These are phyloP conservation scores for Coemansia biformis DNA, from an alignment of 192 early-diverging fungal species.

Conservation along the genomic window DNA sequence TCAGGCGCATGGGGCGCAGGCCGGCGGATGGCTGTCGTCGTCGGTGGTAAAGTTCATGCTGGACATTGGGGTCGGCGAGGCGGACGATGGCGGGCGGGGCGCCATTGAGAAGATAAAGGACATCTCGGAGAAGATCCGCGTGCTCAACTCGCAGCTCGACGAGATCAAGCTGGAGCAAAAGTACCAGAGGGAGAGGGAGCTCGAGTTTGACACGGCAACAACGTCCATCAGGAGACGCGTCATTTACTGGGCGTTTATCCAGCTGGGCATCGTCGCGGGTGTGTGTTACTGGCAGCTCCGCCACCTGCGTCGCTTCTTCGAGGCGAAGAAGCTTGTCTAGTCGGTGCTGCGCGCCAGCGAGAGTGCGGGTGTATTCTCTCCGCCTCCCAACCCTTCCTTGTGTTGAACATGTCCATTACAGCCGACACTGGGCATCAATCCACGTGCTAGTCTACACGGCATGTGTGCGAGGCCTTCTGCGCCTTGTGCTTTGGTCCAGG, in stretches of 20 bases:
- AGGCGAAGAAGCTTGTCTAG: constrained; percentile 85
- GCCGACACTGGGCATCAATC: no score
- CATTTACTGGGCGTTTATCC: constrained; percentile 82
- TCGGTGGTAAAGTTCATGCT: constrained; percentile 50
- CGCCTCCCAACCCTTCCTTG: no score
- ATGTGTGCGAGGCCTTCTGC: no score
- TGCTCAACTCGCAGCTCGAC: constrained; percentile 75
- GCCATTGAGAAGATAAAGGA: constrained; percentile 55
- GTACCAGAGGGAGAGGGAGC: constrained; percentile 86
- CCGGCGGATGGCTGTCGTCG: constrained; percentile 65
- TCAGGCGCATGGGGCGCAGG: constrained; percentile 53
- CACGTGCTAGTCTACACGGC: no score
- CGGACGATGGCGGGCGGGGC: constrained; percentile 49
- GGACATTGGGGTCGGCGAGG: constrained; percentile 66
- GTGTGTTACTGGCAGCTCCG: constrained; percentile 85
- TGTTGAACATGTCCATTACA: no score
- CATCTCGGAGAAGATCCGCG: constrained; percentile 64
- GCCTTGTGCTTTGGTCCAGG: no score
- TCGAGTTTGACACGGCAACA: constrained; percentile 82
- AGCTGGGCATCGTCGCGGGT: constrained; percentile 70
- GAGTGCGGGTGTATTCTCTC: no score
- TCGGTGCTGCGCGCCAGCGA: background rate
- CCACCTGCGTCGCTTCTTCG: constrained; percentile 80
- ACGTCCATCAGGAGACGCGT: constrained; percentile 79
- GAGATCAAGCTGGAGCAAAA: constrained; percentile 84